These are phyloP conservation scores for Passiflora organensis DNA, from an alignment of 345 rosid species.

Conservation along the genomic window DNA sequence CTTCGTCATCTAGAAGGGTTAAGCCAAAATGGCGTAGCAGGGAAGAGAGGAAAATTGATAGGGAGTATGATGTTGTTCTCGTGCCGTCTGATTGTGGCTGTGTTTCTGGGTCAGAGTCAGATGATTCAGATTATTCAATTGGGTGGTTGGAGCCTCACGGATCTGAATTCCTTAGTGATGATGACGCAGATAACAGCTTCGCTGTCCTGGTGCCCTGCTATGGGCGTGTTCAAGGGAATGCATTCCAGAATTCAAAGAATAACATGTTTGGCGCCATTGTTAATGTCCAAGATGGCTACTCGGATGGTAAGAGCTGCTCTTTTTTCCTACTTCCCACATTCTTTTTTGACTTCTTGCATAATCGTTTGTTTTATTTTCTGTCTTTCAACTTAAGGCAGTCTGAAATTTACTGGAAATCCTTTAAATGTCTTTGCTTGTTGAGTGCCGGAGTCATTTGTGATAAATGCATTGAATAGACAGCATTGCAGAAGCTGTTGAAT, in stretches of 20 bases:
- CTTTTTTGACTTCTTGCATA: background rate
- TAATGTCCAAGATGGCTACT: conserved; percentile 35
- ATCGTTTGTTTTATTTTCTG: too few species aligned
- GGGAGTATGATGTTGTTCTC: conserved; percentile 62
- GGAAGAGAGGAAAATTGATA: conserved; percentile 61
- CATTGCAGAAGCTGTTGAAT: too few species aligned
- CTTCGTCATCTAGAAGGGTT: conserved; percentile 48
- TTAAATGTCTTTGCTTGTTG: too few species aligned
- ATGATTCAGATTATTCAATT: conserved; percentile 64
- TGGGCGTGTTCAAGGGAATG: conserved; percentile 33
- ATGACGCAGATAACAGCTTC: conserved; percentile 54
- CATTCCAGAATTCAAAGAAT: conserved; percentile 26
- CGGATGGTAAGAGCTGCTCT: conserved; percentile 37
- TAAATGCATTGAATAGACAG: too few species aligned
- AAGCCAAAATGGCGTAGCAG: conserved; percentile 64
- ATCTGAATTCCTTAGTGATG: conserved; percentile 51
- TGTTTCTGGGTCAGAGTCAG: conserved; percentile 71
- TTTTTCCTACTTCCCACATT: background rate
- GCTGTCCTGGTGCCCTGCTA: conserved; percentile 75
- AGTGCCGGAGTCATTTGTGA: too few species aligned
- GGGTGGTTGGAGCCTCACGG: conserved; percentile 88
- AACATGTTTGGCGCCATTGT: conserved; percentile 37
- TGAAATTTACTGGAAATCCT: too few species aligned
- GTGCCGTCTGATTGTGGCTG: conserved; percentile 77
- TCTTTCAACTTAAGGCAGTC: too few species aligned